Percentiles rank a stretch among this genome's conserved stretches.
Evolutionary conservation across 2,329 filamentous ascomycete species (phyloP).

Genomic region (Escovopsis weberi): DNA sequence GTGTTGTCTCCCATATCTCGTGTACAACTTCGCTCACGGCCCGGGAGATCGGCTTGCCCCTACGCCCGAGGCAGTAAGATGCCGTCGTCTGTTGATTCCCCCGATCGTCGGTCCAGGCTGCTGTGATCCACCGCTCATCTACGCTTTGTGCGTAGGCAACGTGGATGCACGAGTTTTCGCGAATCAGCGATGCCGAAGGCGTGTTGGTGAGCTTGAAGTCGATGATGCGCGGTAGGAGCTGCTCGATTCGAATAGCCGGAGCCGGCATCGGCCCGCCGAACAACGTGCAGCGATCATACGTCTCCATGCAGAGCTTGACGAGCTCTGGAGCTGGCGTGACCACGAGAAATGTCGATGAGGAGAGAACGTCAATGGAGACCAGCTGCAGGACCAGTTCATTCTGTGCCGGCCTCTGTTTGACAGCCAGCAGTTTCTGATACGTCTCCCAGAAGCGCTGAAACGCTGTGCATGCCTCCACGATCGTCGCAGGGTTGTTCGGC

Average conservation of each 20-base stretch:
- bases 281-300: slow-evolving; percentile 59
- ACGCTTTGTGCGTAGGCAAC: slow-evolving; percentile 63
- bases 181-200: slow-evolving; percentile 57
- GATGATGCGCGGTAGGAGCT: slow-evolving; percentile 52
- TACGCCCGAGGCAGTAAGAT: slow-evolving; percentile 56
- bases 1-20: slow-evolving; percentile 67
- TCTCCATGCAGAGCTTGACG: slow-evolving; percentile 52
- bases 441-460: slow-evolving; percentile 59
- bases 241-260: slow-evolving; percentile 59
- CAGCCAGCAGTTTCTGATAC: slow-evolving; percentile 29
- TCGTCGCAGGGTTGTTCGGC: slow-evolving; percentile 42
- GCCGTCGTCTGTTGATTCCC: slow-evolving; percentile 59
- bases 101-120: slow-evolving; percentile 66
- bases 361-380: slow-evolving; percentile 52
- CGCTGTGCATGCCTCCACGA: slow-evolving; percentile 57
- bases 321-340: slow-evolving; percentile 48
- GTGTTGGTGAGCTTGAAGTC: slow-evolving; percentile 58
- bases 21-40: slow-evolving; percentile 49
- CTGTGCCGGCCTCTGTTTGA: slow-evolving; percentile 26
- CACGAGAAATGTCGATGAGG: slow-evolving; percentile 46
- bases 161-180: slow-evolving; percentile 70
- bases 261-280: slow-evolving; percentile 44
- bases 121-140: slow-evolving; percentile 65
- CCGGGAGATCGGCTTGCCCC: slow-evolving; percentile 35
- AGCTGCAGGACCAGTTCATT: slow-evolving; percentile 68